Conservation (phyloP, 257 asterid species). For the Schizonepeta tenuifolia region DNA sequence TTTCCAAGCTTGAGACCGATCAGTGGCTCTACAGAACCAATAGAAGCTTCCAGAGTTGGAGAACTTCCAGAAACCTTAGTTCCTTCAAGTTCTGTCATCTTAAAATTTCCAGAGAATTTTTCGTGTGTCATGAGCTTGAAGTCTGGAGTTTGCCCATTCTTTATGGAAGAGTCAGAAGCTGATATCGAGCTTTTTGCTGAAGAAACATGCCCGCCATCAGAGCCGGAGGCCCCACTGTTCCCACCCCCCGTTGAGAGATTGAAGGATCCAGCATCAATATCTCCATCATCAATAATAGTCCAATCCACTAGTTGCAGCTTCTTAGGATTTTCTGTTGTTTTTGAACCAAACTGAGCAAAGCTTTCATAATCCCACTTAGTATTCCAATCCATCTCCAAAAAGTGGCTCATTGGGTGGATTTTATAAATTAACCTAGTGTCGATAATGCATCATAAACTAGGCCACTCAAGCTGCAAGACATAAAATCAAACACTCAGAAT, state of each 20-base stretch:
- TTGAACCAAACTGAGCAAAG: slow-evolving; percentile 54
- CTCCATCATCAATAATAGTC: slow-evolving; percentile 71
- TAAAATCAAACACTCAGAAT: slow-evolving; percentile 22
- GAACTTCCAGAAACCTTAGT: slow-evolving; percentile 48
- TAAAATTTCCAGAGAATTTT: slow-evolving; percentile 39
- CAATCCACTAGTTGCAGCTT: slow-evolving; percentile 71
- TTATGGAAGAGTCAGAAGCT: slow-evolving; percentile 73
- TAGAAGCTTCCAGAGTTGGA: slow-evolving; percentile 54
- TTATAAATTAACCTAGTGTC: slow-evolving; percentile 36
- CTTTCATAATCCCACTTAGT: slow-evolving; percentile 80
- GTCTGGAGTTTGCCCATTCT: slow-evolving; percentile 49
- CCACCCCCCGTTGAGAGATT: slow-evolving; percentile 59
- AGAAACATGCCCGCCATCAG: slow-evolving; percentile 69
- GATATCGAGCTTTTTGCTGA: slow-evolving; percentile 83
- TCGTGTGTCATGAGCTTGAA: slow-evolving; percentile 51
- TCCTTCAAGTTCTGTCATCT: slow-evolving; percentile 31
- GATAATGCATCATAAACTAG: slow-evolving; percentile 39
- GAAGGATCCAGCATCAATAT: slow-evolving; percentile 63
- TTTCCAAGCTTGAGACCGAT: slow-evolving; percentile 85
- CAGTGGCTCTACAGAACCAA: slow-evolving; percentile 58
- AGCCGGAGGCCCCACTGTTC: slow-evolving; percentile 60
- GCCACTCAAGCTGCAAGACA: slow-evolving; percentile 36
- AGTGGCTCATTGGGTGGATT: slow-evolving; percentile 38
- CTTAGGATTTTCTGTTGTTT: slow-evolving; percentile 58
- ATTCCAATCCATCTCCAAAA: slow-evolving; percentile 76